These are phyloP conservation scores for Paramyrothecium roridum DNA, from an alignment of 2,329 filamentous ascomycete species.

Conservation along the genomic window DNA sequence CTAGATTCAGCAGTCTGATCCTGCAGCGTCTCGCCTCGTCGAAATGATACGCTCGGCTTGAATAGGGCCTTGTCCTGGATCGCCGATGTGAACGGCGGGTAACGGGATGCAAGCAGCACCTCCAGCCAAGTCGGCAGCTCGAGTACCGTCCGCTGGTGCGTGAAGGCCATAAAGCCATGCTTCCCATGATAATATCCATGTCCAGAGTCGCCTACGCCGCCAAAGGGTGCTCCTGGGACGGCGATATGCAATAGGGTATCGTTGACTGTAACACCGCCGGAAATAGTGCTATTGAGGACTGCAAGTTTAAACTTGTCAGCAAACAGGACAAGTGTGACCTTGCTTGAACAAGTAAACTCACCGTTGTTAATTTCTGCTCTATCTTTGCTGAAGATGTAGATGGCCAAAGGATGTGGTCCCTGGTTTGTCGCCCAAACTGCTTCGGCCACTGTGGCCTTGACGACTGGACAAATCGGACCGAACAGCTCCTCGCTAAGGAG, in stretches of 20 bases:
- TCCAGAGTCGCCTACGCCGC: background rate
- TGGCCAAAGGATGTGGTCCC: background rate
- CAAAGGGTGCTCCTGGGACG: background rate
- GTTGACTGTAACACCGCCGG: background rate
- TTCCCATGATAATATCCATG: background rate
- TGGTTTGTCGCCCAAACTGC: background rate
- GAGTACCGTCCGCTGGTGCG: background rate
- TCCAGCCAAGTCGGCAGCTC: background rate
- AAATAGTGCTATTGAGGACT: background rate
- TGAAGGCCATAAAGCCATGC: background rate
- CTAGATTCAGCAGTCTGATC: too few relatives aligned
- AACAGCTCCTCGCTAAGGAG: background rate
- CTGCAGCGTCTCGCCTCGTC: too few relatives aligned
- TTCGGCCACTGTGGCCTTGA: background rate
- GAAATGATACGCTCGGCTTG: too few relatives aligned
- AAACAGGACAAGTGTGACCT: too few relatives aligned
- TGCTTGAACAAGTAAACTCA: too few relatives aligned
- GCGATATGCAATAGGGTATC: background rate
- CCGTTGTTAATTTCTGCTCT: background rate
- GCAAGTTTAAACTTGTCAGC: too few relatives aligned
- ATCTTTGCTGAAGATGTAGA: background rate
- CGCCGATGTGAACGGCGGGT: background rate
- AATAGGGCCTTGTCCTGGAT: too few relatives aligned
- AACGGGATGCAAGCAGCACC: background rate
- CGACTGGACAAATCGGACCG: background rate